A percentile compares a stretch with the other conserved stretches of the same genome.
These are phyloP conservation scores for Fonsecaea pugnacius DNA, from an alignment of 2,329 filamentous ascomycete species.

Conservation along the genomic window DNA sequence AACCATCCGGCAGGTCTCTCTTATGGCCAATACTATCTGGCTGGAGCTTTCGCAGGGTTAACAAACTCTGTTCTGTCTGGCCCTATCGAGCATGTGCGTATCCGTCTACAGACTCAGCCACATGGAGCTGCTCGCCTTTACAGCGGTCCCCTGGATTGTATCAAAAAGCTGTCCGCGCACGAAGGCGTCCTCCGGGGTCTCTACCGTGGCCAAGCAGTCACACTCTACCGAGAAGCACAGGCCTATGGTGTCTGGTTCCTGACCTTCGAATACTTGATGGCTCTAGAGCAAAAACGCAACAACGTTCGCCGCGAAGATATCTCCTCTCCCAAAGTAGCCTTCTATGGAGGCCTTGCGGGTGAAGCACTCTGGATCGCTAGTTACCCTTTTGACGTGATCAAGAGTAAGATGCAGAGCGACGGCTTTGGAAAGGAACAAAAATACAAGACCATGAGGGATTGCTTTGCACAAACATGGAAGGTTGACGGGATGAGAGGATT, in stretches of 20 bases:
- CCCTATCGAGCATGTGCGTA: conserved; percentile 96
- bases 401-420: conserved; percentile 99
- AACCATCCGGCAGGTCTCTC: conserved; percentile 58
- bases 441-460: conserved; percentile 84
- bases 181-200: conserved; percentile 73
- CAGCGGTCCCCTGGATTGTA: conserved; percentile 83
- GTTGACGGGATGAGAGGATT: conserved; percentile 80
- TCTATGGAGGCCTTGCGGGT: conserved; percentile 90
- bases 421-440: conserved; percentile 74
- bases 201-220: conserved; percentile 87
- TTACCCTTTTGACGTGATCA: conserved; percentile 96
- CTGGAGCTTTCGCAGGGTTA: conserved; percentile 89
- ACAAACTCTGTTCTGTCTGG: conserved; percentile 86
- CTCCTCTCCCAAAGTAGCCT: conserved; percentile 80
- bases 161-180: conserved; percentile 74
- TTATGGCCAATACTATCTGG: conserved; percentile 84
- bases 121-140: conserved; percentile 78
- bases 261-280: conserved; percentile 96
- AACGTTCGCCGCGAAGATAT: conserved; percentile 74
- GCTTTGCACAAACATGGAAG: conserved; percentile 80
- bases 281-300: conserved; percentile 80
- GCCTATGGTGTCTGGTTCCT: conserved; percentile 97
- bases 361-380: conserved; percentile 91
- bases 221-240: conserved; percentile 83
- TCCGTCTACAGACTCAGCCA: conserved; percentile 93